Conservation (phyloP, 2,329 filamentous ascomycete genomes). For the Phaeosphaeria sp. region DNA sequence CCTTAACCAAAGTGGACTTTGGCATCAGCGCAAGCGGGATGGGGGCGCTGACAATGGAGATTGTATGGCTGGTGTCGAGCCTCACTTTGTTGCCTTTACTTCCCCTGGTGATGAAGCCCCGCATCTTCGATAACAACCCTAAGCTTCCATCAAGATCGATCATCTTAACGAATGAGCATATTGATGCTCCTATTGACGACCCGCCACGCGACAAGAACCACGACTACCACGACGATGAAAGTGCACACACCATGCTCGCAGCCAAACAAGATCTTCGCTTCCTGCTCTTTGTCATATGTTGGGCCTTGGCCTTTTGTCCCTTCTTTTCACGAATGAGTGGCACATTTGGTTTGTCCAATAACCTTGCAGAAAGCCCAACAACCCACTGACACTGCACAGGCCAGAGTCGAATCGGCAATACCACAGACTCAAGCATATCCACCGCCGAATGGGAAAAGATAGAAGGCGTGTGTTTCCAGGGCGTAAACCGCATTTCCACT, state of each 20-base stretch:
- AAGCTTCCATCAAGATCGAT: no score
- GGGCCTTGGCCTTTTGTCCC: constrained; percentile 22
- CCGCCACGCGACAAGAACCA: neutral
- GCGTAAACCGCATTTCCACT: neutral
- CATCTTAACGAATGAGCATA: neutral
- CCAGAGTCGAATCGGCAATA: constrained; percentile 9
- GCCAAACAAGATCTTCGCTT: constrained; percentile 13
- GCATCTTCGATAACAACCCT: neutral
- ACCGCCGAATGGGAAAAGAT: constrained; percentile 1
- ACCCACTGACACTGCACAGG: constrained; percentile 4
- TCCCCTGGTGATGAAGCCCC: constrained; percentile 11
- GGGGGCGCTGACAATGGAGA: constrained; percentile 29
- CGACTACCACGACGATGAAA: neutral
- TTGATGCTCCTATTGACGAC: no score
- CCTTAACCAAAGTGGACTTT: constrained; percentile 23
- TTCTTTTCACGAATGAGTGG: constrained; percentile 25
- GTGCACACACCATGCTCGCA: neutral
- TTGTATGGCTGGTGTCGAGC: constrained; percentile 25
- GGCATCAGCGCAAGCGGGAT: constrained; percentile 25
- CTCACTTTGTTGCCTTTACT: constrained; percentile 28
- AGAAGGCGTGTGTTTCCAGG: neutral
- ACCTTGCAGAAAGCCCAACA: neutral
- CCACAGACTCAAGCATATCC: constrained; percentile 8
- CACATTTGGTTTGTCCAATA: constrained; percentile 14
- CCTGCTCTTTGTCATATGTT: constrained; percentile 19